phyloP scores from a whole-genome alignment of 164 flowering plant species.

The Magnolia officinalis region DNA sequence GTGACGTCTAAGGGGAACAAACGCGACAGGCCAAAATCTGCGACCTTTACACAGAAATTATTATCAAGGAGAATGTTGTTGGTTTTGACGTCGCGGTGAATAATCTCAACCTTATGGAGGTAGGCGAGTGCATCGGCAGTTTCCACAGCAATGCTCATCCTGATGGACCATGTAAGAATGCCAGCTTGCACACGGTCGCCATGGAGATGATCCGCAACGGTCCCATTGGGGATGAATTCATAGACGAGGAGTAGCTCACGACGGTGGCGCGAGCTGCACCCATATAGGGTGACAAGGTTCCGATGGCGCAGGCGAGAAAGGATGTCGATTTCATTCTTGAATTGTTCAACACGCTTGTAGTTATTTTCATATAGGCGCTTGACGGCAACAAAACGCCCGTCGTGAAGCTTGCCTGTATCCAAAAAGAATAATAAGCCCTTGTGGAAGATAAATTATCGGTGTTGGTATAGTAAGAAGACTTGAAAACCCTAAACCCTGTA shows the following conservation, averaged over 20 bases:
- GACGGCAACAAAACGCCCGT: slow-evolving; percentile 78
- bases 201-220: slow-evolving; percentile 76
- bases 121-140: slow-evolving; percentile 63
- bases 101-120: slow-evolving; percentile 68
- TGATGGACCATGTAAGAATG: slow-evolving; percentile 48
- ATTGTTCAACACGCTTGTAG: slow-evolving; percentile 55
- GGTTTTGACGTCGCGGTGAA: slow-evolving; percentile 80
- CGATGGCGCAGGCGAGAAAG: slow-evolving; percentile 58
- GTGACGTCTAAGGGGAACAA: slow-evolving; percentile 58
- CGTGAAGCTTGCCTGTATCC: slow-evolving; percentile 50
- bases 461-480: background rate
- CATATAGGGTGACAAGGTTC: slow-evolving; percentile 70
- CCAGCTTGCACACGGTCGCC: slow-evolving; percentile 32
- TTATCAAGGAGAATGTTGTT: slow-evolving; percentile 71
- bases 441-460: background rate
- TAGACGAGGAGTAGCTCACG: slow-evolving; percentile 78
- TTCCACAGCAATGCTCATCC: slow-evolving; percentile 67
- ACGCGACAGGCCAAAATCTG: slow-evolving; percentile 79
- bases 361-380: slow-evolving; percentile 68
- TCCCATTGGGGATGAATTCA: slow-evolving; percentile 67
- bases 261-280: slow-evolving; percentile 67
- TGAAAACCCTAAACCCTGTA: slow-evolving; percentile 23
- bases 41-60: slow-evolving; percentile 63
- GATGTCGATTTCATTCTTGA: slow-evolving; percentile 67
- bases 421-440: background rate